These are phyloP conservation scores for Pichia manshurica DNA, from an alignment of 805 yeast species.

Conservation along the genomic window DNA sequence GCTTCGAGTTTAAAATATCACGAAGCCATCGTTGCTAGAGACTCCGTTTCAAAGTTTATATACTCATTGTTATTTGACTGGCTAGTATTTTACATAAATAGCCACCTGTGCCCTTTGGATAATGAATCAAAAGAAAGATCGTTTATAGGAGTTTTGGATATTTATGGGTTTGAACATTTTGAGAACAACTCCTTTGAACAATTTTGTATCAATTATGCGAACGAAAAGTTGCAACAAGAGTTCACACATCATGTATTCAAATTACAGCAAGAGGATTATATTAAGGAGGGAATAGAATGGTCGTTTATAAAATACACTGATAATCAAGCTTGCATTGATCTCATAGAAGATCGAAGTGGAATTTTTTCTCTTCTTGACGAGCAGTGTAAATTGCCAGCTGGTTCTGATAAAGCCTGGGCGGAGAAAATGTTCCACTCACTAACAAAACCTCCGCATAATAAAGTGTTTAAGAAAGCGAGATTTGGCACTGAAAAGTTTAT, in stretches of 20 bases:
- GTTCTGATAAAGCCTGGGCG: conserved; percentile 87
- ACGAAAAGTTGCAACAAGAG: conserved; percentile 95
- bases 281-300: conserved; percentile 92
- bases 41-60: conserved; percentile 89
- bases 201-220: conserved; percentile 94
- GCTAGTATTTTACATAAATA: conserved; percentile 81
- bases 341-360: conserved; percentile 86
- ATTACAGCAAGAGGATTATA: conserved; percentile 92
- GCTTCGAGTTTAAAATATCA: conserved; percentile 72
- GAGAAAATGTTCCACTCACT: conserved; percentile 83
- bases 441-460: conserved; percentile 67
- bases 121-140: conserved; percentile 51
- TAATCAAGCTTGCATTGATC: conserved; percentile 91
- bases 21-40: conserved; percentile 87
- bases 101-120: conserved; percentile 72
- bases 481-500: conserved; percentile 88
- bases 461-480: conserved; percentile 88
- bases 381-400: conserved; percentile 91
- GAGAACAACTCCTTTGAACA: conserved; percentile 93
- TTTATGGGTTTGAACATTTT: conserved; percentile 95
- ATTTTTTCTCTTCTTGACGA: conserved; percentile 85
- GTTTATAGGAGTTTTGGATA: conserved; percentile 94
- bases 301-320: conserved; percentile 92
- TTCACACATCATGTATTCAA: conserved; percentile 97
- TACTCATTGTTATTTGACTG: conserved; percentile 91